Evolutionary conservation across 129 eudicot genomes (phyloP), one percentile per base, ranked within the genome.

Genomic region (Saposhnikovia divaricata): DNA sequence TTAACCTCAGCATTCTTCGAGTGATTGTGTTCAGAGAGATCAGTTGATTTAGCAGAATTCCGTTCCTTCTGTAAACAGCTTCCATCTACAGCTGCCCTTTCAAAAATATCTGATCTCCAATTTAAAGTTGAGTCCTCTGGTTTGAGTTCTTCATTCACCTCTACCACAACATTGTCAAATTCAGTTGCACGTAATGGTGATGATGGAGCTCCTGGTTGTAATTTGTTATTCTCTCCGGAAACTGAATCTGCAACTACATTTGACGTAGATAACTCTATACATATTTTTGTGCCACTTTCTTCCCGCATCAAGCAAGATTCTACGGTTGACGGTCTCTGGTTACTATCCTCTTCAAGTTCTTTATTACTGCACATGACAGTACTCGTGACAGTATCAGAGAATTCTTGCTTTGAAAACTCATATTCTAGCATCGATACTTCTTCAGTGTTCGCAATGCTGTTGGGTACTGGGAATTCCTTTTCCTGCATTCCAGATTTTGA

Each of bases 21-120:
- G 31, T 18, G 72, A 65, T 21, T 45, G 48, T 45, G 75, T 69
- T 75, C 78, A 78, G 34, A 76, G 74, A 19, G 31, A 78, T 70
- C 82, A 39, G 82, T 75, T 27, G 38, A 47, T 44, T 57, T 57
- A 3, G 8, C 23, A 38, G 46, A 14, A 40, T 21, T 38, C 81
- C 5, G 78, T 82, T 75, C 76, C 45, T 23, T 72, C n/a, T 31
- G 63, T 55, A 15, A 81, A 50, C 37, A 75, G 44, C 23, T 39
- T 34, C 47, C 45, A 38, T 65, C 82, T 42, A 55, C 73, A 38
- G 66, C 79, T 44, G 77, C 79, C 70, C 53, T 50, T 10, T 11
- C 43, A 47, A 15, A 3, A 75, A 3, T 47, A 25, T 48, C 39
- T 75, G 78, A 16, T 14, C 13, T 28, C 9, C 16, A 47, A 46